A percentile compares a stretch with the other conserved stretches of the same genome.
These are phyloP conservation scores for Thalassiosira delicatula DNA, from an alignment of 352 stramenopile species.

Conservation along the genomic window DNA sequence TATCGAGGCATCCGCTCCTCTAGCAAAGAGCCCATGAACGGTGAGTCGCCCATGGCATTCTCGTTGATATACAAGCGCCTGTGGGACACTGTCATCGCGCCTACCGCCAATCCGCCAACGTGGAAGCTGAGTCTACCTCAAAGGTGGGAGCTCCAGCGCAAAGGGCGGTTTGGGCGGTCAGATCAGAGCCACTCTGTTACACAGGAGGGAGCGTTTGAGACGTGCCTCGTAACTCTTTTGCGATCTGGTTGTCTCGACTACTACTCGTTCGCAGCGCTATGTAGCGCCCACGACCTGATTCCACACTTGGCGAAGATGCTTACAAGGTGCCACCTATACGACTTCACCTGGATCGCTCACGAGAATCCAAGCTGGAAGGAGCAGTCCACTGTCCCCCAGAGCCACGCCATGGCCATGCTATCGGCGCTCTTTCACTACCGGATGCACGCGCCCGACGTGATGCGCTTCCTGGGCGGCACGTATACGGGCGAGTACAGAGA, in stretches of 20 bases:
- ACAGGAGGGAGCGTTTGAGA: background rate
- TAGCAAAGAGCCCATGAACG: too few species aligned
- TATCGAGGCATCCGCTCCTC: too few species aligned
- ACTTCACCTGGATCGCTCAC: slow-evolving; percentile 1
- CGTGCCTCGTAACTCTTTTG: background rate
- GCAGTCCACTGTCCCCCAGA: background rate
- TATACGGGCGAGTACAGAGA: slow-evolving; percentile 22
- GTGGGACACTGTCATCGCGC: too few species aligned
- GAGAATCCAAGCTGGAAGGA: background rate
- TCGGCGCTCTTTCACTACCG: slow-evolving; percentile 25
- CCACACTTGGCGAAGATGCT: background rate
- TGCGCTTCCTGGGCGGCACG: slow-evolving; percentile 13
- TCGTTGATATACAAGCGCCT: too few species aligned
- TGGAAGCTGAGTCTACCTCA: too few species aligned
- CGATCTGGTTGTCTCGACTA: background rate
- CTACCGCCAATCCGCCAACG: too few species aligned
- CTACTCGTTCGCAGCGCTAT: background rate
- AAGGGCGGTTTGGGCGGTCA: slow-evolving; percentile 7
- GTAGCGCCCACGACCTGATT: slow-evolving; percentile 5
- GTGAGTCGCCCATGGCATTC: too few species aligned
- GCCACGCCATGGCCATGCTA: background rate
- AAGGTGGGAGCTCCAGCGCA: too few species aligned
- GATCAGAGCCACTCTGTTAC: slow-evolving; percentile 13
- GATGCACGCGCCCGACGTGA: slow-evolving; percentile 2
- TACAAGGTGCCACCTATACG: background rate